Base-by-base conservation (phyloP, 768 basidiomycete species). In the Pleurotus eryngii region DNA sequence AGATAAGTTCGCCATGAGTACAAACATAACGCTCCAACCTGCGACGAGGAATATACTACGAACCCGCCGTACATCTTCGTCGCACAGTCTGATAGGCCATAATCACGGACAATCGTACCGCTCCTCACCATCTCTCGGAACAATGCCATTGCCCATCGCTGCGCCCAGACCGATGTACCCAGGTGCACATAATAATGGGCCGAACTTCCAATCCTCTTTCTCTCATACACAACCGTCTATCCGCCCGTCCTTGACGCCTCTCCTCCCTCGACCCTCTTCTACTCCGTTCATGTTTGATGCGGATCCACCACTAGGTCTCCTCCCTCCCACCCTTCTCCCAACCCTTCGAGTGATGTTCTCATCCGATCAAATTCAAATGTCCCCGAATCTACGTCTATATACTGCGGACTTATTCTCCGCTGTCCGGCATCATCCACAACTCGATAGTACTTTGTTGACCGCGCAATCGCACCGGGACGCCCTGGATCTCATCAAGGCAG, bases 1-100 rank as follows among this genome's bases (percentile, higher is more conserved):
- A 12, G 89, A 93, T 66, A 82, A 80, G 63, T 92, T 93, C 66
- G 78, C 89, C 2, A 85, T 93, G 81, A 92, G 89, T 63, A 81
- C 80, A 5, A 82, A 81, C 42, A 69, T 89, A 48, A 71, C 76
- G 30, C 66, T 88, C 8, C 75, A 80, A 20, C 71, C 78, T 39
- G 72, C 74, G 26, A 67, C 73, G 17, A 75, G 74, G 30, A 69
- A 72, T 37, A 74, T 73, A 6, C 64, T 75, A 35, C 69, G 66
- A 54, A 61, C 70, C 40, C 9, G 42, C 20, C 45, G 46, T 30
- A 35, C 30, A 35, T 35, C 30, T 35, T 35, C 57, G 22, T 27
- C 43, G 2, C 30, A 46, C 42, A 15, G 30, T 26, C 42, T 20
- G 60, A 57, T 30, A 11, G 30, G 30, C 30, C 30, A 30, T 11